Evolutionary conservation across 495 filamentous ascomycete genomes (phyloP).

Genomic region (Xylaria scruposa): DNA sequence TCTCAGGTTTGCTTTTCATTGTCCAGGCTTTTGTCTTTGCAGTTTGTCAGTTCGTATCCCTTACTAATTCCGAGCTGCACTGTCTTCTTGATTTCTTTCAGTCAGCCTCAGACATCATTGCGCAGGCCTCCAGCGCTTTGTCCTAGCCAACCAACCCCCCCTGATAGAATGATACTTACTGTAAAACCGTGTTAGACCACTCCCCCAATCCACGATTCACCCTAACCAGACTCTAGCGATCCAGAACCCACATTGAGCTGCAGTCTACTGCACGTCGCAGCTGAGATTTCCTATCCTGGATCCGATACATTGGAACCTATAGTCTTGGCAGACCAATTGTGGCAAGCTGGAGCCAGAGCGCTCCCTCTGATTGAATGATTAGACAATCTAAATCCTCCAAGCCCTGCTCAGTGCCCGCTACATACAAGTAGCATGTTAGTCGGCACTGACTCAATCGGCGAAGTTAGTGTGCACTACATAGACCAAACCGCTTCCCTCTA

Average conservation of each 20-base stretch:
- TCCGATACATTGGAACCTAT: constrained; percentile 23
- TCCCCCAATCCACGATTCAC: neutral
- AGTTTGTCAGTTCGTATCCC: neutral
- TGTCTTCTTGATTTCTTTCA: neutral
- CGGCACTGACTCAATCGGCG: constrained; percentile 16
- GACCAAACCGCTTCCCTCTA: neutral
- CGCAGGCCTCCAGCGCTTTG: neutral
- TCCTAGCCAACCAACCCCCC: constrained; percentile 5
- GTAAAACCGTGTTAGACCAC: neutral
- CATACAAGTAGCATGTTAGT: neutral
- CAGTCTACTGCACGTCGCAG: constrained; percentile 16
- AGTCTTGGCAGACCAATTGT: constrained; percentile 11
- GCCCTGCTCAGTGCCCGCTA: constrained; percentile 2
- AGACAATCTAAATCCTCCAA: neutral
- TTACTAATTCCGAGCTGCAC: neutral
- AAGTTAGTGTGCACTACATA: neutral
- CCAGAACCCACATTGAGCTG: neutral
- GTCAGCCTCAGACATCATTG: constrained; percentile 20
- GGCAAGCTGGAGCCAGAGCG: constrained; percentile 9
- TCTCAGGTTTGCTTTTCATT: neutral
- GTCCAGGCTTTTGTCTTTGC: neutral
- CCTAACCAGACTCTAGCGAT: neutral
- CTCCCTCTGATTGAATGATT: neutral
- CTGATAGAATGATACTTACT: neutral
- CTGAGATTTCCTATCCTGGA: constrained; percentile 19